Base-by-base conservation (phyloP, 148 eudicot species). In the Agrostemma githago region DNA sequence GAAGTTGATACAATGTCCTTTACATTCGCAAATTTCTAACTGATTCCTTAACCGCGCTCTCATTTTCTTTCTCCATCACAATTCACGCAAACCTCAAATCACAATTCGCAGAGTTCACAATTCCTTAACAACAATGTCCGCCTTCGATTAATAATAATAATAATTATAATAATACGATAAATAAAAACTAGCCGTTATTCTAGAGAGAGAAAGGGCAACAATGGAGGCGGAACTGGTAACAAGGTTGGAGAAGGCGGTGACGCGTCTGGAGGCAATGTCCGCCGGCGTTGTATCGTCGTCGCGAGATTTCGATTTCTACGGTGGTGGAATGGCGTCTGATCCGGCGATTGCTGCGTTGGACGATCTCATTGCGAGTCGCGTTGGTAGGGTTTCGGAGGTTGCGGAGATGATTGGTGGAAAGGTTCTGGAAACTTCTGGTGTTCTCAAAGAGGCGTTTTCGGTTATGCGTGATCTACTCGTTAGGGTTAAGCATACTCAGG, bases 371-470 rank as follows among this genome's bases (percentile, higher is more conserved):
- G 70, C 83, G 74, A 73, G 77, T 70, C 74, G 41, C 37, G 81
- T 91, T 2, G 88, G 81, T 71, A 89, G 86, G 85, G 87, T 91
- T 82, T 74, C 79, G 38, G 77, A 68, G 34, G 91, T 91, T 8
- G 96, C 87, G 38, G 90, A 82, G 90, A 89, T 88, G 87, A 94
- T 94, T 39, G 98, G 98, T 21, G 96, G 84, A 68, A 82, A 92
- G 68, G 97, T 95, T 53, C 66, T 81, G 77, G 98, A 95, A 19
- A 84, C 83, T 14, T 85, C 93, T 3, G 78, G 70, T 75, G 74
- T 86, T 67, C 76, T 95, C 8, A 78, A 73, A 1, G 84, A 86
- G 67, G 98, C 97, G 0, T 95, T 95, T 60, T 21, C 69, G 64
- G 90, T 79, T 70, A 82, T 88, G 79, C 90, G 83, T 71, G 90